phyloP scores from a whole-genome alignment of 371 early-diverging fungal genomes.

The Mortierella sp. region DNA sequence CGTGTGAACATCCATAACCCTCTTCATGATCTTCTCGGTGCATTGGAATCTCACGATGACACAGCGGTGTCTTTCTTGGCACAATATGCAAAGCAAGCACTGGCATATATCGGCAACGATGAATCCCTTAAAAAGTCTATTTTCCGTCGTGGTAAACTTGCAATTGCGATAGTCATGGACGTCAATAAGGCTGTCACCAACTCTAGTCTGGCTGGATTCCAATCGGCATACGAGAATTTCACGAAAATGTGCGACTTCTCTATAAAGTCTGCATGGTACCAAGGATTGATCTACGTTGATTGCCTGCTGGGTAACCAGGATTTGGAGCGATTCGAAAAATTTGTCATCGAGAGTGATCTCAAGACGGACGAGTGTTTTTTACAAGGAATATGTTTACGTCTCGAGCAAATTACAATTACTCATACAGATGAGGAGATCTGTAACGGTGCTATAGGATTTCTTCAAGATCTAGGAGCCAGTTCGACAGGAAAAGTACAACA shows the following conservation, averaged over 20 bases:
- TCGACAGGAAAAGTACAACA: no score
- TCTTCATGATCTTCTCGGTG: background rate
- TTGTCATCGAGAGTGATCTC: background rate
- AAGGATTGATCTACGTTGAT: slow-evolving; percentile 7
- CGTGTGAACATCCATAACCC: background rate
- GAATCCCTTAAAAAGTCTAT: slow-evolving; percentile 3
- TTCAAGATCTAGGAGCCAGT: background rate
- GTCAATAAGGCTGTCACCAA: background rate
- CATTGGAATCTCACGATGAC: background rate
- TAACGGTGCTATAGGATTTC: background rate
- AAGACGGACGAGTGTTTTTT: background rate
- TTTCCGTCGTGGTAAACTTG: background rate
- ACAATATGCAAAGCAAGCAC: slow-evolving; percentile 1
- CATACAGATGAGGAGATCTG: background rate
- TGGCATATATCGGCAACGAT: slow-evolving; percentile 8
- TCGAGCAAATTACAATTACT: slow-evolving; percentile 1
- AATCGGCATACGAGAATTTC: slow-evolving; percentile 3
- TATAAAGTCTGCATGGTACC: background rate
- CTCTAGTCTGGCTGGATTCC: background rate
- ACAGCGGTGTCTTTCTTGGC: background rate
- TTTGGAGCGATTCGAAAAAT: background rate
- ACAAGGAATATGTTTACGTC: background rate
- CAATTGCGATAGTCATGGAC: background rate
- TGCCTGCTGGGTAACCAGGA: background rate
- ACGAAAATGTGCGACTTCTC: slow-evolving; percentile 1